Evolutionary conservation across 306 rosid genomes (phyloP).

Genomic region (Ziziphus jujuba): DNA sequence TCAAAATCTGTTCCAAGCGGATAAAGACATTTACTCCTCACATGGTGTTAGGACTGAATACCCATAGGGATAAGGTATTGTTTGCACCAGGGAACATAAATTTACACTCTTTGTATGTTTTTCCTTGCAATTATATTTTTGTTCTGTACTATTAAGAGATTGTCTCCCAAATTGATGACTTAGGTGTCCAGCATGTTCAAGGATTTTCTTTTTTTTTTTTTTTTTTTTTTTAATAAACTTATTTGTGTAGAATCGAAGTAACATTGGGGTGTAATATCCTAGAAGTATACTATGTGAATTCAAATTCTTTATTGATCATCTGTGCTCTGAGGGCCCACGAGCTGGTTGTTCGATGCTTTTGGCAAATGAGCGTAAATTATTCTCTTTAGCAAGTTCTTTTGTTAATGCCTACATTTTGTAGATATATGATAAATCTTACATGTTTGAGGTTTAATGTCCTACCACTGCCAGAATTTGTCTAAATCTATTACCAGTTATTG

Average conservation of each 20-base stretch:
- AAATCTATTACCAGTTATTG: neutral
- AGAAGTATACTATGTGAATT: too few species aligned
- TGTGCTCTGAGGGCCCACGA: neutral
- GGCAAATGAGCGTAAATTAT: neutral
- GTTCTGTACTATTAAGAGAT: too few species aligned
- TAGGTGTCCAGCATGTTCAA: neutral
- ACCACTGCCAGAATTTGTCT: too few species aligned
- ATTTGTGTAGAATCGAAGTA: too few species aligned
- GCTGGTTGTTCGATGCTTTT: neutral
- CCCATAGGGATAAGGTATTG: too few species aligned
- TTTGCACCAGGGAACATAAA: too few species aligned
- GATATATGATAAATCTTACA: neutral
- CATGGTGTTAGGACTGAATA: too few species aligned
- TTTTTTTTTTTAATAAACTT: too few species aligned
- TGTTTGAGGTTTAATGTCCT: too few species aligned
- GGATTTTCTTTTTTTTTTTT: too few species aligned
- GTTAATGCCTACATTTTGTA: neutral
- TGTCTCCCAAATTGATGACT: neutral
- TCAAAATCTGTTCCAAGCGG: neutral
- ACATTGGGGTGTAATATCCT: too few species aligned
- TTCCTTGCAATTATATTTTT: neutral
- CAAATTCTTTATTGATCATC: too few species aligned
- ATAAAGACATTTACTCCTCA: neutral
- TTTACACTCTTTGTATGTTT: neutral
- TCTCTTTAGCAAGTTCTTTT: neutral